These are phyloP conservation scores for Podospora conica DNA, from an alignment of 495 filamentous ascomycete species.

Conservation along the genomic window DNA sequence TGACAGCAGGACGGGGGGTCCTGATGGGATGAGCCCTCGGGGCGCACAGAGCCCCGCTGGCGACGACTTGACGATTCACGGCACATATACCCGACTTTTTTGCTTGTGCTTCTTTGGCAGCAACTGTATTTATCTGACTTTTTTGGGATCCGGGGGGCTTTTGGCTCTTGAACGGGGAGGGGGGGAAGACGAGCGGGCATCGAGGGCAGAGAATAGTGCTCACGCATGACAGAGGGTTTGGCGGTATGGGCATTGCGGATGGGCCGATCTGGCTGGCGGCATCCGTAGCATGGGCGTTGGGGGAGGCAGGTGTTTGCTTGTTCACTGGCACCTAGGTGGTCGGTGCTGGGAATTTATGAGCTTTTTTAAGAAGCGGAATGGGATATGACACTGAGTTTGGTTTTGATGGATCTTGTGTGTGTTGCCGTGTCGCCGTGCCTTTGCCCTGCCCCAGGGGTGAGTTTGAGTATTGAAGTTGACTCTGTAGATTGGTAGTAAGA, in stretches of 20 bases:
- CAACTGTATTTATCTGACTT: no score
- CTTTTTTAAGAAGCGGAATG: background rate
- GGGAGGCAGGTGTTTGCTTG: background rate
- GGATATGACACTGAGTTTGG: background rate
- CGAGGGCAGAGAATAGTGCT: constrained; percentile 1
- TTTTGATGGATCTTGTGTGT: background rate
- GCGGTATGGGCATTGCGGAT: background rate
- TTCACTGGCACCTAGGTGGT: background rate
- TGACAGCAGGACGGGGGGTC: constrained; percentile 5
- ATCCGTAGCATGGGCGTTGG: background rate
- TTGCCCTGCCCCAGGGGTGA: background rate
- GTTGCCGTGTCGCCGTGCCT: background rate
- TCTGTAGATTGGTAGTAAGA: background rate
- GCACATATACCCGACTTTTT: constrained; percentile 6
- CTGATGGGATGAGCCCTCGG: background rate
- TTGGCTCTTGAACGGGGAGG: background rate
- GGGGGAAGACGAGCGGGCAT: no score
- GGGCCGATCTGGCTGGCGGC: background rate
- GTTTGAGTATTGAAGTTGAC: background rate
- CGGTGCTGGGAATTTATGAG: background rate
- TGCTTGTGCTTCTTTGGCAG: background rate
- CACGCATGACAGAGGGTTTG: constrained; percentile 1
- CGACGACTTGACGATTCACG: constrained; percentile 6
- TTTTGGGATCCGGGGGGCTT: background rate
- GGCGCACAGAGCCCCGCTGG: background rate